These are phyloP conservation scores for Fusarium sp. DNA, from an alignment of 2,329 filamentous ascomycete species.

Conservation along the genomic window DNA sequence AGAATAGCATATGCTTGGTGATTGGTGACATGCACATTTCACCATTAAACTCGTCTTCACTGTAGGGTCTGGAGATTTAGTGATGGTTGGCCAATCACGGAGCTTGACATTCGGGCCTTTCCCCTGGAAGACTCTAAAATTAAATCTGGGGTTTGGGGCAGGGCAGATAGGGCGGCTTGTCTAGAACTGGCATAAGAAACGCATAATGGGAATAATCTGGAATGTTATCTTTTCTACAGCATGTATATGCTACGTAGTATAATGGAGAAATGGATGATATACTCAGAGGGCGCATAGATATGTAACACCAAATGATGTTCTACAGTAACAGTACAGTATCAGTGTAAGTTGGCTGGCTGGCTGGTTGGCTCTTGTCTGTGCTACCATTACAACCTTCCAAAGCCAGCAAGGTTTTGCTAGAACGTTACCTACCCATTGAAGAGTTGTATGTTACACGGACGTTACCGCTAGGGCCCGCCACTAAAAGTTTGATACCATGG, in stretches of 20 bases:
- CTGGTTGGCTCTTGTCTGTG: no score
- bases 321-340: background rate
- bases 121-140: constrained; percentile 39
- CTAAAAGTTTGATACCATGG: constrained; percentile 10
- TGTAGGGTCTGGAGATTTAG: constrained; percentile 3
- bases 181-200: constrained; percentile 3
- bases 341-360: no score
- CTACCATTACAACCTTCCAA: constrained; percentile 2
- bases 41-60: constrained; percentile 10
- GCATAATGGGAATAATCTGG: background rate
- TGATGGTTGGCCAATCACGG: constrained; percentile 36
- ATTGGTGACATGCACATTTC: constrained; percentile 12
- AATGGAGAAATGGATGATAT: background rate
- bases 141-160: constrained; percentile 41
- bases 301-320: background rate
- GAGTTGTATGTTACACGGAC: constrained; percentile 19
- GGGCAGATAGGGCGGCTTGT: background rate
- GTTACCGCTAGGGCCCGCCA: constrained; percentile 32
- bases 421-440: constrained; percentile 17
- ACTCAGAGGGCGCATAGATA: background rate
- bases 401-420: constrained; percentile 1
- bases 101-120: constrained; percentile 44
- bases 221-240: background rate
- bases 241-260: constrained; percentile 3
- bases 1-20: background rate